phyloP scores from a whole-genome alignment of 768 basidiomycete genomes.

The Rhizopogon salebrosus region DNA sequence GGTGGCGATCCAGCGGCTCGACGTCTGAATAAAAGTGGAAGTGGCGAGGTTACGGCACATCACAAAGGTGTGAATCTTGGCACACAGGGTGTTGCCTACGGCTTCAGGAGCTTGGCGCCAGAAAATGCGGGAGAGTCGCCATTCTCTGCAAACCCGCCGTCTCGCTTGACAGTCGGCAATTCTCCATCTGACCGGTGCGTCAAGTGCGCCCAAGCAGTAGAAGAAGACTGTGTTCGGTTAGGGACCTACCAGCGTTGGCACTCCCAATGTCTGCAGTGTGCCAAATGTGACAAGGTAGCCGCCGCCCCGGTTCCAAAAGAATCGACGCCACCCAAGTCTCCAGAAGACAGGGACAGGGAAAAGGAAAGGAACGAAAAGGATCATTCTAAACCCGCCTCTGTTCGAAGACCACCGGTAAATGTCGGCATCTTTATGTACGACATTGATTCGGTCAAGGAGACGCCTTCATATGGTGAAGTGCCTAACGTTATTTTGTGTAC shows the following conservation, averaged over 20 bases:
- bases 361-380: slow-evolving; percentile 38
- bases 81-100: slow-evolving; percentile 86
- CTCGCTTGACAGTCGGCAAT: slow-evolving; percentile 54
- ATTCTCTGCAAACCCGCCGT: slow-evolving; percentile 40
- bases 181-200: slow-evolving; percentile 91
- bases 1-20: slow-evolving; percentile 76
- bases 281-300: slow-evolving; percentile 71
- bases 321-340: slow-evolving; percentile 41
- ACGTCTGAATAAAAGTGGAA: slow-evolving; percentile 69
- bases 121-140: slow-evolving; percentile 89
- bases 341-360: slow-evolving; percentile 43
- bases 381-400: slow-evolving; percentile 55
- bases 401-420: slow-evolving; percentile 75
- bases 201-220: slow-evolving; percentile 83
- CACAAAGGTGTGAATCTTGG: slow-evolving; percentile 53
- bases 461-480: slow-evolving; percentile 64
- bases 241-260: slow-evolving; percentile 99
- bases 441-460: slow-evolving; percentile 61
- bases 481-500: slow-evolving; percentile 73
- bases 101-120: slow-evolving; percentile 87
- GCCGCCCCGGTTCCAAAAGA: slow-evolving; percentile 58
- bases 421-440: slow-evolving; percentile 78
- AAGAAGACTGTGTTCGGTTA: slow-evolving; percentile 93
- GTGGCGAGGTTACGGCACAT: slow-evolving; percentile 51
- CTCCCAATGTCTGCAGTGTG: slow-evolving; percentile 86